Base-by-base conservation (phyloP, 305 asterid species). In the Withania somnifera region DNA sequence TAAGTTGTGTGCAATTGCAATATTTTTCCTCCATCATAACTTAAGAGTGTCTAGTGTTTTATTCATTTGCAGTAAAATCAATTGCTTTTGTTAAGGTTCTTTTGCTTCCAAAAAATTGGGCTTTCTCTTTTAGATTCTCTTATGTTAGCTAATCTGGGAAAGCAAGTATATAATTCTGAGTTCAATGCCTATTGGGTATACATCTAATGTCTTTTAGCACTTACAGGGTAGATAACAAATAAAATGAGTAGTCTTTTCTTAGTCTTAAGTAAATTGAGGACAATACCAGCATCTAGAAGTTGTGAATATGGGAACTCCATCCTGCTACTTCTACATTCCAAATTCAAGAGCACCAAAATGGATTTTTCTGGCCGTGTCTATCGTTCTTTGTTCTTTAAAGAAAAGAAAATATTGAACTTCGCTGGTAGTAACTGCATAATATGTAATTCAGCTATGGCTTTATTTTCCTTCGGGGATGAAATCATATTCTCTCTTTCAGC, bases 341-440 rank as follows among this genome's bases (percentile, higher is more conserved):
- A 84, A 84, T 61, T 81, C 93, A 7, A 79, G 79, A 86, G 81
- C 81, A 81, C 86, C 14, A 51, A 61, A n/a, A 66, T 91, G 98
- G 97, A 91, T 92, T 6, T 64, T 64, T 24, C 14, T 17, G 28
- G 4, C 8, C 75, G 3, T 64, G 75, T 20, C 75, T 6, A 64
- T 17, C 17, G 50, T 17, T 57, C 64, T 57, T 57, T 56, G 14
- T 56, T 64, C 73, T 64, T 17, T 19, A 32, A 8, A 64, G 75
- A 64, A 64, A 8, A 64, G 17, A 64, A 64, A 63, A 17, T 34
- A 32, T 32, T 64, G 26, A 64, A 30, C 22, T 14, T 61, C 28
- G 69, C 69, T 28, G 40, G 20, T 26, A 36, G 7, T 14, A 61
- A 61, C 8, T 61, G 68, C 20, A 28, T 28, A 61, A 7, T 61